phyloP scores from a whole-genome alignment of 345 rosid genomes.

The Gossypioides kirkii region DNA sequence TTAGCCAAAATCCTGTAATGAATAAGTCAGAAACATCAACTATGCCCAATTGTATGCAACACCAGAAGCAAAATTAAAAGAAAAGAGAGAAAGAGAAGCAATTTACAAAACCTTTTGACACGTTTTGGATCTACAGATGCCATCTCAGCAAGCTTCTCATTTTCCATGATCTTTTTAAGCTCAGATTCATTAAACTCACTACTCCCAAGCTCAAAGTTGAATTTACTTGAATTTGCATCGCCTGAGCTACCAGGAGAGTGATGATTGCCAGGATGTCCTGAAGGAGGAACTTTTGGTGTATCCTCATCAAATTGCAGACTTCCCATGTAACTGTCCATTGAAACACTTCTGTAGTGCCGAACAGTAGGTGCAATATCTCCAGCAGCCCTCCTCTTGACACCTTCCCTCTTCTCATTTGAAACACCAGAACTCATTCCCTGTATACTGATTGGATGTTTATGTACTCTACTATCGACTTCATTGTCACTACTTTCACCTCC shows the following conservation, averaged over 20 bases:
- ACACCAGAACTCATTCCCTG: slow-evolving; percentile 21
- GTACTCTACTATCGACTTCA: slow-evolving; percentile 64
- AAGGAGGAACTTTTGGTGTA: slow-evolving; percentile 26
- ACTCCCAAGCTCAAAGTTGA: slow-evolving; percentile 46
- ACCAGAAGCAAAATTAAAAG: neutral
- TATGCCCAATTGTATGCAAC: neutral
- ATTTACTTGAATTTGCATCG: slow-evolving; percentile 41
- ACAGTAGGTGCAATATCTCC: slow-evolving; percentile 49
- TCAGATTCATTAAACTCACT: slow-evolving; percentile 59
- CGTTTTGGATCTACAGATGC: slow-evolving; percentile 57
- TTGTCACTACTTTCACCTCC: slow-evolving; percentile 65
- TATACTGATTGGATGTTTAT: slow-evolving; percentile 29
- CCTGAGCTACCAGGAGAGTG: slow-evolving; percentile 35
- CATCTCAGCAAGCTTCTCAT: slow-evolving; percentile 78
- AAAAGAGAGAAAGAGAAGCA: neutral
- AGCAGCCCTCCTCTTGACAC: slow-evolving; percentile 52
- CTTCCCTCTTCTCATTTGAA: slow-evolving; percentile 38
- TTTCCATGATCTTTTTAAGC: slow-evolving; percentile 62
- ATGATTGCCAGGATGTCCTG: slow-evolving; percentile 15
- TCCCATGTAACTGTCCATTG: slow-evolving; percentile 75
- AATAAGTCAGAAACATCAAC: neutral
- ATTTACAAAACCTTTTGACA: slow-evolving; percentile 37
- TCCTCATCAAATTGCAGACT: slow-evolving; percentile 46
- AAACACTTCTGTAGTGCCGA: slow-evolving; percentile 60
- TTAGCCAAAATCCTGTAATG: slow-evolving; percentile 74